Conservation (phyloP, 345 rosid species). For the Linum trigynum region DNA sequence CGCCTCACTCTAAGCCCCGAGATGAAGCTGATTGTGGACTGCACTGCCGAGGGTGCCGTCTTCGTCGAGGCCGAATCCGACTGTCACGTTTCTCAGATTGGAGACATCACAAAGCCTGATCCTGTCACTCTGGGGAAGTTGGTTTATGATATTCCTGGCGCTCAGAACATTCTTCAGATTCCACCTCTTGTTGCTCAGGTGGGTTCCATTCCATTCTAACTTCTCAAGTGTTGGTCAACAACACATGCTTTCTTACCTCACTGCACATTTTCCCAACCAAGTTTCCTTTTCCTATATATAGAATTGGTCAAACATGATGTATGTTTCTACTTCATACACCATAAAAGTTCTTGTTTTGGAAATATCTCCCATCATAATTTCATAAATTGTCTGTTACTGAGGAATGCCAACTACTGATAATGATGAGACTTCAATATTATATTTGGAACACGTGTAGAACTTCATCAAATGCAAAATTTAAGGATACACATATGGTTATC, state of each 20-base stretch:
- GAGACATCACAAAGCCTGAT: conserved; percentile 49
- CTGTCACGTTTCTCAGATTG: conserved; percentile 39
- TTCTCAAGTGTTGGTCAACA: neutral
- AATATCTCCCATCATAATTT: no score
- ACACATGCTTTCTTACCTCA: neutral
- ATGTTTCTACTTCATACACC: no score
- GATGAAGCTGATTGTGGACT: conserved; percentile 65
- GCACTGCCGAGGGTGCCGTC: conserved; percentile 77
- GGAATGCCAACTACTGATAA: no score
- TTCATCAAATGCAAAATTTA: no score
- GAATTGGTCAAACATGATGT: no score
- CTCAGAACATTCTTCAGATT: conserved; percentile 65
- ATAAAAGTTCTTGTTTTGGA: no score
- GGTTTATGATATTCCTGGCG: conserved; percentile 62
- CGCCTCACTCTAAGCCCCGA: conserved; percentile 59
- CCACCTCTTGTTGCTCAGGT: conserved; percentile 78
- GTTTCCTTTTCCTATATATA: no score
- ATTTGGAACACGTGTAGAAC: no score
- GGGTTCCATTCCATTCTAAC: neutral
- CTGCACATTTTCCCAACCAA: no score
- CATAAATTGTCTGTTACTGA: no score
- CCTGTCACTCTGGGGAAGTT: conserved; percentile 69
- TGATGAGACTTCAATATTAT: no score
- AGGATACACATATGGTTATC: no score
- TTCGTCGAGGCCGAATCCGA: conserved; percentile 78